phyloP scores from a whole-genome alignment of 805 yeast genomes.

The Candida fluviatilis region DNA sequence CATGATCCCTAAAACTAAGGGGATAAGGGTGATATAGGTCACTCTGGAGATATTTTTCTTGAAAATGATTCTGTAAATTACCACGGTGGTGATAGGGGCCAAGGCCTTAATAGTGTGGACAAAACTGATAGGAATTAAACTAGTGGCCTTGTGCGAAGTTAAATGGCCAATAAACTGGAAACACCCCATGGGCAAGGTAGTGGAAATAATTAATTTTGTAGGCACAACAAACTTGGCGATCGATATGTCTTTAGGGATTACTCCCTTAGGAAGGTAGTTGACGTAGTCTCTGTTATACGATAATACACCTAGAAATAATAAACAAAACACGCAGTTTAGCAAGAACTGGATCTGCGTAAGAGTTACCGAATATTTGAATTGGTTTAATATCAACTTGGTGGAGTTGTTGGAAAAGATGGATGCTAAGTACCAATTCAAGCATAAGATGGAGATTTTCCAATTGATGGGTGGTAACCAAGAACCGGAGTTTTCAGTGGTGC shows the following conservation, averaged over 20 bases:
- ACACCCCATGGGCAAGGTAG: conserved; percentile 90
- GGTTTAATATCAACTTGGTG: conserved; percentile 68
- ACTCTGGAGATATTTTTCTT: conserved; percentile 50
- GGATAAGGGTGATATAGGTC: conserved; percentile 77
- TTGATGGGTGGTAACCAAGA: conserved; percentile 23
- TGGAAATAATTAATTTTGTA: conserved; percentile 44
- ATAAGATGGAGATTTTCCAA: conserved; percentile 35
- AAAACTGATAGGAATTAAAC: conserved; percentile 86
- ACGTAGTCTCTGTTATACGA: conserved; percentile 17
- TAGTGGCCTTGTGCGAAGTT: conserved; percentile 87
- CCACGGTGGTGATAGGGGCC: conserved; percentile 84
- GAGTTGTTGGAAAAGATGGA: conserved; percentile 81
- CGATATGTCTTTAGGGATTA: conserved; percentile 37
- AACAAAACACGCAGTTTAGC: conserved; percentile 61
- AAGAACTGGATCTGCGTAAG: conserved; percentile 84
- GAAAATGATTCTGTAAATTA: conserved; percentile 65
- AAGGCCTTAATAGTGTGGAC: conserved; percentile 93
- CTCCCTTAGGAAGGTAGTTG: conserved; percentile 41
- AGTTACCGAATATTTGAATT: conserved; percentile 78
- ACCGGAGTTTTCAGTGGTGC: not conserved
- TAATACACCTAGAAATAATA: conserved; percentile 24
- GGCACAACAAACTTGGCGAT: conserved; percentile 49
- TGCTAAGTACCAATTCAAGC: conserved; percentile 74
- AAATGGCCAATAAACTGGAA: conserved; percentile 93
- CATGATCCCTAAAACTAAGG: conserved; percentile 83